Evolutionary conservation across 192 early-diverging fungal species (phyloP).

Genomic region (Neocallimastix lanati): DNA sequence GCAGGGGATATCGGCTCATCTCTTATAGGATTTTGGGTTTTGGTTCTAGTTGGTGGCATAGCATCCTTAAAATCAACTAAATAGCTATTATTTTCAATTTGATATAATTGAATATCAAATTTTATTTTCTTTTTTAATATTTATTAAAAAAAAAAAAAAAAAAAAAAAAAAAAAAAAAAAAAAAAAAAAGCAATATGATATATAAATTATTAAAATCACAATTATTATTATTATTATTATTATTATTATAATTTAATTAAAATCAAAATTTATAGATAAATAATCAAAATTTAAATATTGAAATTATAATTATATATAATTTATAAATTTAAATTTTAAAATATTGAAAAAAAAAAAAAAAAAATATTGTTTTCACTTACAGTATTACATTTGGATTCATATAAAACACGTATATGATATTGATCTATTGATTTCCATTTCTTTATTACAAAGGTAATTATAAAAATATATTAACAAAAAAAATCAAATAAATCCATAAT

Average conservation of each 20-base stretch:
- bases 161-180: not conserved
- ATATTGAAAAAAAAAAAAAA: not conserved
- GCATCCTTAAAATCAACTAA: slow-evolving; percentile 90
- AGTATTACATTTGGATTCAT: slow-evolving; percentile 32
- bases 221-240: no score
- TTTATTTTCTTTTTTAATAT: slow-evolving; percentile 40
- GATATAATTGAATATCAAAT: slow-evolving; percentile 87
- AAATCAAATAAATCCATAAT: no score
- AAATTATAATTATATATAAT: no score
- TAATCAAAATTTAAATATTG: no score
- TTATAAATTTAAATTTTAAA: not conserved
- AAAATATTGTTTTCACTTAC: not conserved
- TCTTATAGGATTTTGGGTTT: not conserved
- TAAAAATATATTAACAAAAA: no score
- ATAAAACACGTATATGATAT: slow-evolving; percentile 50
- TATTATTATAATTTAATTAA: no score
- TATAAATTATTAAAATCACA: no score
- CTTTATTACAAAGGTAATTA: slow-evolving; percentile 10
- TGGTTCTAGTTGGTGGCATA: slow-evolving; percentile 10
- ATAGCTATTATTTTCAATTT: slow-evolving; percentile 72
- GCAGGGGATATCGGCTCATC: not conserved
- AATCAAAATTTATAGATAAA: no score
- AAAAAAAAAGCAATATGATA: no score
- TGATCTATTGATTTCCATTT: slow-evolving; percentile 82
- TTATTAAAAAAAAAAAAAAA: not conserved